phyloP scores from a whole-genome alignment of 768 basidiomycete species.

The Fibroporia radiculosa region DNA sequence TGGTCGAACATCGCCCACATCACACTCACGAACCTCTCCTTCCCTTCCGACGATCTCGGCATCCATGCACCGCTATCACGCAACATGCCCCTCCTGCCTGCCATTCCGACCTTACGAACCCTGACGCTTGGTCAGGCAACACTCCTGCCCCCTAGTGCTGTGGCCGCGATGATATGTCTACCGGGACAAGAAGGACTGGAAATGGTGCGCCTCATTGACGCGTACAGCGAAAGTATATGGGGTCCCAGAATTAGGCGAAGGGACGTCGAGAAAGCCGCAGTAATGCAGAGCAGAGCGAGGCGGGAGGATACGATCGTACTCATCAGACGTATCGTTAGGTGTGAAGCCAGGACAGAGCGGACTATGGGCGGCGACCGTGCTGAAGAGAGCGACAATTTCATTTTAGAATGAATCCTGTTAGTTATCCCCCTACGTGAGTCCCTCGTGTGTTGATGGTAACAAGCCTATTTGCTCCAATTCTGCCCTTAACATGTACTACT shows the following conservation, averaged over 20 bases:
- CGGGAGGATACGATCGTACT: conserved; percentile 26
- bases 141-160: conserved; percentile 31
- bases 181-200: conserved; percentile 22
- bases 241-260: conserved; percentile 41
- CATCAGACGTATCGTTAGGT: conserved; percentile 35
- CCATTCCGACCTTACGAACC: conserved; percentile 31
- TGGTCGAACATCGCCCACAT: conserved; percentile 41
- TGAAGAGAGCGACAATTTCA: too few species aligned
- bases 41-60: conserved; percentile 22
- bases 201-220: conserved; percentile 40
- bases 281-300: conserved; percentile 5
- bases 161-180: conserved; percentile 31
- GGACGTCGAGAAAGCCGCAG: conserved; percentile 36
- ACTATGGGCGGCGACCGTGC: conserved; percentile 47
- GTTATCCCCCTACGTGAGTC: too few species aligned
- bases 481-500: too few species aligned
- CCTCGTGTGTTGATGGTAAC: too few species aligned
- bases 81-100: conserved; percentile 24
- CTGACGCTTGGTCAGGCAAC: conserved; percentile 45
- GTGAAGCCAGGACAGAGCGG: conserved; percentile 44
- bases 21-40: conserved; percentile 39
- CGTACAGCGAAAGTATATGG: conserved; percentile 52
- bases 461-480: too few species aligned
- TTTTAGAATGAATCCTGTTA: too few species aligned
- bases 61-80: conserved; percentile 12